Evolutionary conservation across 179 eudicot genomes (phyloP).

Genomic region (Silene noctiflora): DNA sequence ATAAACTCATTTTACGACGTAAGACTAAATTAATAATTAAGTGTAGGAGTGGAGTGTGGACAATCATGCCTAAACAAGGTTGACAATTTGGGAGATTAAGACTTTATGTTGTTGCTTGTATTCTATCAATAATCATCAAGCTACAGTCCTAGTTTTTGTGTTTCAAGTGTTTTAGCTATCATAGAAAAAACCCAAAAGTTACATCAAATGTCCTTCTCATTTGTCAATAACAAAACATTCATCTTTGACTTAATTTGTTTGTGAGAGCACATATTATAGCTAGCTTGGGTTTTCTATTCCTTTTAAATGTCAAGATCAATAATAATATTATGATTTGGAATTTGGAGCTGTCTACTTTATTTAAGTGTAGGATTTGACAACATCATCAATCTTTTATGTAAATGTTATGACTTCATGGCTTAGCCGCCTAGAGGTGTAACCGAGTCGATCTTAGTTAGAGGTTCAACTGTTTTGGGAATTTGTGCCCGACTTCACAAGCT

Average conservation of each 20-base stretch:
- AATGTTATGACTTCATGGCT: background rate
- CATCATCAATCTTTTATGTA: background rate
- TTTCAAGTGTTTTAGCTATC: background rate
- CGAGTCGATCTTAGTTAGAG: background rate
- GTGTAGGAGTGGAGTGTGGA: too few species aligned
- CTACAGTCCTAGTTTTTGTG: background rate
- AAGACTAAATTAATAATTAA: too few species aligned
- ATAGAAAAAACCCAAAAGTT: background rate
- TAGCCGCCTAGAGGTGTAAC: background rate
- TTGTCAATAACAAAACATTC: background rate
- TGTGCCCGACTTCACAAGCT: too few species aligned
- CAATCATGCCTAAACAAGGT: background rate
- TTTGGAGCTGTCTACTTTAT: background rate
- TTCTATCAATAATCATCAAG: slow-evolving; percentile 5
- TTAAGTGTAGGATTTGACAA: background rate
- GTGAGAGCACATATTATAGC: too few species aligned
- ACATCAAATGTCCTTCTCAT: slow-evolving; percentile 8
- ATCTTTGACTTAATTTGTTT: background rate
- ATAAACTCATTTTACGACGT: too few species aligned
- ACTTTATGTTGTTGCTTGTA: background rate
- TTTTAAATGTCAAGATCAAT: background rate
- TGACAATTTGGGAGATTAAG: background rate
- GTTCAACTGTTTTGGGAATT: too few species aligned
- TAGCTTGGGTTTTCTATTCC: too few species aligned
- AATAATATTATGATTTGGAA: background rate